Evolutionary conservation across 331 rosid genomes (phyloP).

Genomic region (Saraca asoca): DNA sequence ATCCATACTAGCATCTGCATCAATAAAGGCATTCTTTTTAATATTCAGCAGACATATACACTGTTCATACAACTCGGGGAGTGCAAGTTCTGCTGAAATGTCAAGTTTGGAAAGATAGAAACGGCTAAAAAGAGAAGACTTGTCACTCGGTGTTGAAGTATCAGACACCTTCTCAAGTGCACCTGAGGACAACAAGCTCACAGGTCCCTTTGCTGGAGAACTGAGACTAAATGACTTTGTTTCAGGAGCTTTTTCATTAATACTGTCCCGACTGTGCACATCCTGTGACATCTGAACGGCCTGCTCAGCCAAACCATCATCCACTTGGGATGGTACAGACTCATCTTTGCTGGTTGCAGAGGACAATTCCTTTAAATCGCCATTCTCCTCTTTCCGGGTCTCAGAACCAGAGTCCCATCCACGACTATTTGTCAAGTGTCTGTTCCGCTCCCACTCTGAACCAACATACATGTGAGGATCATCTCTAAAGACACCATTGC

Average conservation of each 20-base stretch:
- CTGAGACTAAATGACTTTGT: conserved; percentile 40
- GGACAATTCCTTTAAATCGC: conserved; percentile 66
- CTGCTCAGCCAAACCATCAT: conserved; percentile 51
- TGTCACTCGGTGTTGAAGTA: conserved; percentile 42
- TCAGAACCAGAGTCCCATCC: conserved; percentile 88
- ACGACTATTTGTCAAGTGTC: conserved; percentile 65
- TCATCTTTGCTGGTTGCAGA: conserved; percentile 74
- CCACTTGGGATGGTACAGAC: conserved; percentile 49
- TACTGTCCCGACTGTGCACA: conserved; percentile 47
- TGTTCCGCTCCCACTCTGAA: conserved; percentile 85
- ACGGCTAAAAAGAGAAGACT: conserved; percentile 50
- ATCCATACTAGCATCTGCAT: conserved; percentile 46
- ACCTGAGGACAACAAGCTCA: conserved; percentile 40
- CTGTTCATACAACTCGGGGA: conserved; percentile 66
- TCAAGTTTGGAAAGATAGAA: conserved; percentile 86
- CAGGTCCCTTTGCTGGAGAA: conserved; percentile 56
- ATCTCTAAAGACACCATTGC: conserved; percentile 70
- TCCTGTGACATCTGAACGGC: conserved; percentile 50
- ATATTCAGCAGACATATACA: conserved; percentile 57
- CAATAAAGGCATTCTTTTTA: conserved; percentile 43
- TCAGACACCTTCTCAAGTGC: conserved; percentile 50
- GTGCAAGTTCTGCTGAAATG: conserved; percentile 66
- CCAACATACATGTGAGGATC: conserved; percentile 71
- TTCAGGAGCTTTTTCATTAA: conserved; percentile 51
- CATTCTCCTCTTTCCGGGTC: conserved; percentile 73